phyloP scores from a whole-genome alignment of 164 flowering plant genomes.

The Vitis rotundifolia region DNA sequence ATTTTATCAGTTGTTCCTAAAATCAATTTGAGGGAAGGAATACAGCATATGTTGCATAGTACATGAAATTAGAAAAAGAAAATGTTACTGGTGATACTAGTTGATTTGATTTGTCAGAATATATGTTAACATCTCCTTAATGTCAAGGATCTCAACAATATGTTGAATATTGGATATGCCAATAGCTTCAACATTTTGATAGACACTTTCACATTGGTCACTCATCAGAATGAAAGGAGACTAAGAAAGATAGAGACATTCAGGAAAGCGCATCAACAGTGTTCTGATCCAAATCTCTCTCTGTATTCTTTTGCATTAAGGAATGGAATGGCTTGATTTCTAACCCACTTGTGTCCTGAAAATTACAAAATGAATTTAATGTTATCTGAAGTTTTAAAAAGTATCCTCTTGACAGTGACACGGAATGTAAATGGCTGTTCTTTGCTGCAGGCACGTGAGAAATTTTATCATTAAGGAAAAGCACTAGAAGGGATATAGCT shows the following conservation, averaged over 20 bases:
- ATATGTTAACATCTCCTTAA: too few relatives aligned
- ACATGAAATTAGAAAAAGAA: too few relatives aligned
- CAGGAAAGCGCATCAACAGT: neutral
- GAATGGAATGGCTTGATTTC: neutral
- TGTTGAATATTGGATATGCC: neutral
- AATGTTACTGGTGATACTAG: too few relatives aligned
- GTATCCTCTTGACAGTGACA: neutral
- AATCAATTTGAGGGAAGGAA: neutral
- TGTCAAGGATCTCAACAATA: too few relatives aligned
- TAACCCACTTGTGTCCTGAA: too few relatives aligned
- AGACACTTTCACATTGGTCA: neutral
- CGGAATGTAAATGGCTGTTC: neutral
- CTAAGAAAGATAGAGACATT: neutral
- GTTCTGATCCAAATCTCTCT: neutral
- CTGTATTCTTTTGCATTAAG: neutral
- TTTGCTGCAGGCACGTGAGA: slow-evolving; percentile 65
- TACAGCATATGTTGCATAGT: too few relatives aligned
- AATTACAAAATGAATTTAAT: neutral
- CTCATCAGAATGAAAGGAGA: neutral
- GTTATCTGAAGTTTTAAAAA: neutral
- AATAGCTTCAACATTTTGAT: neutral
- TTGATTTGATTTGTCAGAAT: too few relatives aligned
- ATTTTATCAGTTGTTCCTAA: too few relatives aligned
- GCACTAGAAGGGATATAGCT: slow-evolving; percentile 58
- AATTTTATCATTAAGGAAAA: slow-evolving; percentile 65